Evolutionary conservation across 768 basidiomycete species (phyloP).

Genomic region (Termitomyces sp.): DNA sequence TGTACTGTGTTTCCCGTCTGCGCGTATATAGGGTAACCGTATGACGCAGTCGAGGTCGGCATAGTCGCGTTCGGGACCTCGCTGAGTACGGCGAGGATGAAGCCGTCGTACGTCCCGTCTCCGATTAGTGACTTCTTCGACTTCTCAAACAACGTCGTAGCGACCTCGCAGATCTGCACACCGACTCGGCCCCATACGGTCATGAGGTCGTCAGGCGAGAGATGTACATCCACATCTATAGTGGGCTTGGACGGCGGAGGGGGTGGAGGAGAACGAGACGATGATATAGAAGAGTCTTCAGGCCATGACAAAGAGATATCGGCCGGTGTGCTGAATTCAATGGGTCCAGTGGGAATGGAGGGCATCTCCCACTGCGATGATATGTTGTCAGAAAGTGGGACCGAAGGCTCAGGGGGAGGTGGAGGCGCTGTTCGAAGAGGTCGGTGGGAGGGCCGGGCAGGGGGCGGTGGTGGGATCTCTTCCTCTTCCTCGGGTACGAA

Average conservation of each 20-base stretch:
- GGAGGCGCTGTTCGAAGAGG: constrained; percentile 30
- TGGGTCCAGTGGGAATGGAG: constrained; percentile 45
- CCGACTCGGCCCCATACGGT: constrained; percentile 71
- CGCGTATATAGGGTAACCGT: constrained; percentile 73
- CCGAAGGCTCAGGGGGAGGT: constrained; percentile 22
- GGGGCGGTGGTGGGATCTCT: constrained; percentile 41
- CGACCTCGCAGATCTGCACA: constrained; percentile 65
- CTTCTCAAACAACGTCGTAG: constrained; percentile 62
- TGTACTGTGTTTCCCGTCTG: constrained; percentile 66
- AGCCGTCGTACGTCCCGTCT: constrained; percentile 80
- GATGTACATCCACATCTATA: constrained; percentile 26
- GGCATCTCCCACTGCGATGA: constrained; percentile 64
- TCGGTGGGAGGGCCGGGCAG: constrained; percentile 34
- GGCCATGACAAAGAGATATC: constrained; percentile 63
- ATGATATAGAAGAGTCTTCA: constrained; percentile 42
- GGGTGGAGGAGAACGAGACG: constrained; percentile 14
- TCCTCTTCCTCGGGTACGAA: constrained; percentile 27
- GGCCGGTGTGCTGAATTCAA: constrained; percentile 45
- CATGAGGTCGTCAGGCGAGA: constrained; percentile 63
- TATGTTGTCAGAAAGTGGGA: constrained; percentile 28
- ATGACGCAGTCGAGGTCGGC: constrained; percentile 34
- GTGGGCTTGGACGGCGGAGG: constrained; percentile 9
- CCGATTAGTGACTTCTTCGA: constrained; percentile 77
- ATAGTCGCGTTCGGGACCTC: constrained; percentile 60
- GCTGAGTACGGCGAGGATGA: constrained; percentile 60